Percentiles rank a stretch among this genome's conserved stretches.
Evolutionary conservation across 352 stramenopile genomes (phyloP).

Genomic region (Peronospora belbahrii): DNA sequence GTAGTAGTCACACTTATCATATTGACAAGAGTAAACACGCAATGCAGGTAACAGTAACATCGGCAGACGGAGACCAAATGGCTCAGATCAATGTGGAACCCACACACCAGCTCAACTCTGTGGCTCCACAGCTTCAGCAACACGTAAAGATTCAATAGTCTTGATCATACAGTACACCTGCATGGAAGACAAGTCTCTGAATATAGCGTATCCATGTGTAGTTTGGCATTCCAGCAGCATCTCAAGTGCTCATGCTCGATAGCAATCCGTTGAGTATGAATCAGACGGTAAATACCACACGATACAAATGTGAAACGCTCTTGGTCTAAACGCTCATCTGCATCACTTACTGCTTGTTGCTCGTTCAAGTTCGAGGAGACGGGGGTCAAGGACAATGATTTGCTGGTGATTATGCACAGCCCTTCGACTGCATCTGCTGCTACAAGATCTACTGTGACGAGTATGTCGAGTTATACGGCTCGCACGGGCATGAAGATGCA

Average conservation of each 20-base stretch:
- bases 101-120: slow-evolving; percentile 36
- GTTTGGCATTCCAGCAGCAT: slow-evolving; percentile 51
- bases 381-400: slow-evolving; percentile 61
- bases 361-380: slow-evolving; percentile 78
- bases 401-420: slow-evolving; percentile 58
- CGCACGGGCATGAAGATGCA: slow-evolving; percentile 63
- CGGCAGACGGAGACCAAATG: slow-evolving; percentile 48
- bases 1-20: too few relatives aligned
- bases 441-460: slow-evolving; percentile 9
- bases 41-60: slow-evolving; percentile 10
- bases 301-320: too few relatives aligned
- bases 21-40: neutral
- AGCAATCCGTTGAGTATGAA: slow-evolving; percentile 44
- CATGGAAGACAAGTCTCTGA: too few relatives aligned
- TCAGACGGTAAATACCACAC: slow-evolving; percentile 32
- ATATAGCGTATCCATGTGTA: slow-evolving; percentile 15
- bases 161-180: too few relatives aligned
- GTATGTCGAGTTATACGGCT: slow-evolving; percentile 25
- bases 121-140: slow-evolving; percentile 43
- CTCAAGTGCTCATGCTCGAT: slow-evolving; percentile 59
- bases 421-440: slow-evolving; percentile 17
- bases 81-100: slow-evolving; percentile 43
- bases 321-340: too few relatives aligned
- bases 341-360: neutral
- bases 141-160: slow-evolving; percentile 37